phyloP scores from a whole-genome alignment of 2,329 filamentous ascomycete species.

The Pyrenophora seminiperda region DNA sequence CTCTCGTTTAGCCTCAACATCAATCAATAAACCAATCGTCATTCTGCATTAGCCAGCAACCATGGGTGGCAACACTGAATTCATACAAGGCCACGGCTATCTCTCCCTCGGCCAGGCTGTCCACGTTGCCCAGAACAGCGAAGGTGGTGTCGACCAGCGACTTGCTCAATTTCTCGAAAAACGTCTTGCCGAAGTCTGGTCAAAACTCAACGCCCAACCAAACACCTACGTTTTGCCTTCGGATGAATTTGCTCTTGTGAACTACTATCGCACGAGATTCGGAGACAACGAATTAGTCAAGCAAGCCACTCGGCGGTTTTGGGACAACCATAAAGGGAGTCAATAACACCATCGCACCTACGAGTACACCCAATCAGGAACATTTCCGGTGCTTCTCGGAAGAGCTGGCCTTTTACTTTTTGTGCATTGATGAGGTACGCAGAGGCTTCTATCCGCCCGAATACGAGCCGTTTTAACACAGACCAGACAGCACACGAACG shows the following conservation, averaged over 20 bases:
- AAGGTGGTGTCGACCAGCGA: constrained; percentile 68
- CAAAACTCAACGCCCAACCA: constrained; percentile 67
- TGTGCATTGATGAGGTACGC: constrained; percentile 7
- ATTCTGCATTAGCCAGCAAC: constrained; percentile 26
- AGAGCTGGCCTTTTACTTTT: neutral
- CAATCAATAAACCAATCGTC: constrained; percentile 23
- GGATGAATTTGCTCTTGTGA: constrained; percentile 85
- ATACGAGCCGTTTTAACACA: constrained; percentile 1
- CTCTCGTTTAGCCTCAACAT: constrained; percentile 33
- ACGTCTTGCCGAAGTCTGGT: constrained; percentile 66
- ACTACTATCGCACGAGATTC: constrained; percentile 76
- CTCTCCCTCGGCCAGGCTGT: constrained; percentile 69
- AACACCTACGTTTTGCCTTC: constrained; percentile 73
- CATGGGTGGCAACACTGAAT: constrained; percentile 52
- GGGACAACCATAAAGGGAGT: constrained; percentile 54
- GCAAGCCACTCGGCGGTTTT: constrained; percentile 62
- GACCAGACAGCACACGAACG: constrained; percentile 7
- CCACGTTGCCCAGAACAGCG: constrained; percentile 75
- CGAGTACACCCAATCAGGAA: neutral
- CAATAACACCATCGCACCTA: constrained; percentile 15
- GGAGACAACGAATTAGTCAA: constrained; percentile 57
- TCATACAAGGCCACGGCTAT: constrained; percentile 48
- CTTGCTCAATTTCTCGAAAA: constrained; percentile 69
- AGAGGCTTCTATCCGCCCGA: neutral
- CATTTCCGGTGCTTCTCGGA: neutral